Evolutionary conservation across 306 rosid genomes (phyloP).

Genomic region (Gleditsia sinensis): DNA sequence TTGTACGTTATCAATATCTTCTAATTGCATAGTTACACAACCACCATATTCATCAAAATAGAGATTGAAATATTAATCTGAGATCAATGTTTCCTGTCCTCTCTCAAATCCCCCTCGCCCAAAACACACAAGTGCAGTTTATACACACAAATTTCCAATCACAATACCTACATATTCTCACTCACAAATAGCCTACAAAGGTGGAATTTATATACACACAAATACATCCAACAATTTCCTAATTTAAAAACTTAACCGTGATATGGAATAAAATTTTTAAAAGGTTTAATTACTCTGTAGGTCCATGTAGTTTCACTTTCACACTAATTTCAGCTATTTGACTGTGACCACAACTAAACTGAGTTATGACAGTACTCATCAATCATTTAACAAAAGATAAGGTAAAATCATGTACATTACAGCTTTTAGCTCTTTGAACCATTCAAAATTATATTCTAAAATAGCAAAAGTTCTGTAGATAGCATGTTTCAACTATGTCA

Average conservation of each 20-base stretch:
- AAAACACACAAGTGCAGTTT: too few species aligned
- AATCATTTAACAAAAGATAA: background rate
- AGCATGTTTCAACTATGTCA: background rate
- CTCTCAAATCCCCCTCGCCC: background rate
- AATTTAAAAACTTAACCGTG: too few species aligned
- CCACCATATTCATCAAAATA: too few species aligned
- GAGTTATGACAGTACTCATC: background rate
- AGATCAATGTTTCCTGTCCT: background rate
- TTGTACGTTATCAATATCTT: background rate
- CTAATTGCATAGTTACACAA: conserved; percentile 2
- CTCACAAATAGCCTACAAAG: background rate
- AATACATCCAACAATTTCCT: too few species aligned
- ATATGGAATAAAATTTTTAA: too few species aligned
- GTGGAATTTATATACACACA: background rate
- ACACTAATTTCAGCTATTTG: background rate
- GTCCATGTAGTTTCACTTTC: too few species aligned
- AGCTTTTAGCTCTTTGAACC: background rate
- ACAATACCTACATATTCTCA: background rate
- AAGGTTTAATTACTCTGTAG: too few species aligned
- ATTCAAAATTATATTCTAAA: background rate
- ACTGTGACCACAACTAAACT: background rate
- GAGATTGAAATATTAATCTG: too few species aligned
- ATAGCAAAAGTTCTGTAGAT: background rate
- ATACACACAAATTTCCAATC: background rate
- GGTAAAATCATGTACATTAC: background rate